Evolutionary conservation across 768 basidiomycete genomes (phyloP).

Genomic region (Suillus cothurnatus): DNA sequence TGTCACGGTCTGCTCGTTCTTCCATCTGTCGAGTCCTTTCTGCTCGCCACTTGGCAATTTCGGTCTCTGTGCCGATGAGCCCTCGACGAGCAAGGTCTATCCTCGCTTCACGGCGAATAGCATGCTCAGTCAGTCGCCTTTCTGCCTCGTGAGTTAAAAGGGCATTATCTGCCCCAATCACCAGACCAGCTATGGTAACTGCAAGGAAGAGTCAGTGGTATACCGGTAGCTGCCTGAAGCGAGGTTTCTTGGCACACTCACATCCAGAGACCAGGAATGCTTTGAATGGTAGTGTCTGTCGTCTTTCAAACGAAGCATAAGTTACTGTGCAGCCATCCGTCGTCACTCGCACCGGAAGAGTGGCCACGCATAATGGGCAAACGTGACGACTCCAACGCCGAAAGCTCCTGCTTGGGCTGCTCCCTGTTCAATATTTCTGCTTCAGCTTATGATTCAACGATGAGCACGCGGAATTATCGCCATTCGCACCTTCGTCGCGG

Average conservation of each 20-base stretch:
- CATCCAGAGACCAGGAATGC: constrained; percentile 74
- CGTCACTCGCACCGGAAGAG: constrained; percentile 56
- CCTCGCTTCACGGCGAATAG: constrained; percentile 71
- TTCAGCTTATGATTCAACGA: constrained; percentile 12
- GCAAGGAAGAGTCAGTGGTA: constrained; percentile 19
- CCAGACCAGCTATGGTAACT: constrained; percentile 68
- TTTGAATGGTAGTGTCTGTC: constrained; percentile 82
- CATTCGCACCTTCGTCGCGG: constrained; percentile 54
- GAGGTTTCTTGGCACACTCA: constrained; percentile 36
- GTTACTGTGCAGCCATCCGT: background rate
- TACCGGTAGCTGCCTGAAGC: background rate
- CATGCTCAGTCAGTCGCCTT: constrained; percentile 67
- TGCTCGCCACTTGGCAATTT: constrained; percentile 79
- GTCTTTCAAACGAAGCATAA: constrained; percentile 41
- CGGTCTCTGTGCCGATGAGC: constrained; percentile 79
- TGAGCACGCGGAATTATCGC: background rate
- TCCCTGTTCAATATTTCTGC: constrained; percentile 42
- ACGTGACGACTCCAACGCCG: constrained; percentile 59
- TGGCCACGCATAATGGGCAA: constrained; percentile 75
- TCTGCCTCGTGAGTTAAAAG: constrained; percentile 69
- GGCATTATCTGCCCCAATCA: constrained; percentile 76
- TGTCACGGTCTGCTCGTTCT: constrained; percentile 1
- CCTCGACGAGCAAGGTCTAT: constrained; percentile 75
- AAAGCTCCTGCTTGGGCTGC: constrained; percentile 52
- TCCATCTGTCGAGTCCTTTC: constrained; percentile 33